Evolutionary conservation across 257 asterid species (phyloP), one percentile per base, ranked within the genome.

Genomic region (Salvia splendens): DNA sequence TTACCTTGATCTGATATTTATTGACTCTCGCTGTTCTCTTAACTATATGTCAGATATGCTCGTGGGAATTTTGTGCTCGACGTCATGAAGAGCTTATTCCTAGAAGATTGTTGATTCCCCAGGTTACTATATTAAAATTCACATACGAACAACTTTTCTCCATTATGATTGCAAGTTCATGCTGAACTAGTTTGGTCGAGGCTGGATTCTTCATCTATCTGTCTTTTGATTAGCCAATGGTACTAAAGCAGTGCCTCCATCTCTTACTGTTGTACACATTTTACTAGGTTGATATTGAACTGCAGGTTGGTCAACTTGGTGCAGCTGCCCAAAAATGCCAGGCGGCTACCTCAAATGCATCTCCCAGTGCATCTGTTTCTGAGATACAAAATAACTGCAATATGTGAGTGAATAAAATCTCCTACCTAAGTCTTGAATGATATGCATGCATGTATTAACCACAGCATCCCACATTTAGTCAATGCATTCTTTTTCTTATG

Each of bases 61-160:
- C 97, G 11, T 93, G 99, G 99, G 97, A 88, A 70, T 93, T 93
- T 73, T 93, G 99, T 85, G 99, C 97, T 30, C 84, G 99, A 28
- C 95, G 92, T 52, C 99, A 93, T 72, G 99, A 93, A 81, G 97
- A 93, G 75, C 91, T 93, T 64, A 89, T 93, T 55, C 97, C 99
- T 67, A 83, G 95, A 70, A 83, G 96, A 77, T 80, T 86, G 82
- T 80, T 93, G 75, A 82, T 88, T 77, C 96, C 97, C 66, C 99
- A 93, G 97, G 99, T 93, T 71, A 64, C 74, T 5, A 72, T 52
- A 40, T 53, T 68, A 40, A 5, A 28, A 59, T 33, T 63, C 5
- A 24, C 11, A 8, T 46, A 46, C 32, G 51, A 50, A 60, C 55
- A 54, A 20, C 5, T 33, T 30, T 9, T 1, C 32, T 15, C 24